Base-by-base conservation (phyloP, 1,284 basidiomycete species). In the Mycena citricolor region DNA sequence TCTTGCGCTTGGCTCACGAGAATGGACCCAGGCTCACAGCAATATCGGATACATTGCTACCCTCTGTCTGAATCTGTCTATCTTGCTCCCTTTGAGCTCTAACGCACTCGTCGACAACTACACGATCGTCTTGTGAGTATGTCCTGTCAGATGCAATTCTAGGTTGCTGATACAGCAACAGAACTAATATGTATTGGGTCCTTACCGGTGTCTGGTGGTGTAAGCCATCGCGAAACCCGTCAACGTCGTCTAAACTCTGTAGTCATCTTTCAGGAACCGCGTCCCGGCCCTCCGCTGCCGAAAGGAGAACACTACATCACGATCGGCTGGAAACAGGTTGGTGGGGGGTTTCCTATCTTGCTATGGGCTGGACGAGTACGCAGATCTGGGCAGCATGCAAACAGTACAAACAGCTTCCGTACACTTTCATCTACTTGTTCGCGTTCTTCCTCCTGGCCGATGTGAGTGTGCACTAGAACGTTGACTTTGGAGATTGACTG, bases 161-260 rank as follows among this genome's bases (percentile, higher is more conserved):
- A 47, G 14, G 44, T 21, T 28, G 8, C n/a, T n/a, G n/a, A n/a
- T n/a, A n/a, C 10, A 51, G 43, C 24, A 56, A 13, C 55, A 87
- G 76, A 50, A 84, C 74, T 49, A 90, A 81, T 61, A 76, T 69
- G 1, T 92, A 85, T 58, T 93, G 79, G 87, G 84, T 82, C 39
- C 38, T 85, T 24, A 70, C 67, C 20, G 91, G 81, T 45, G 83
- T 85, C 39, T 91, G 82, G 81, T 91, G 83, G 88, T 91, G 85
- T 88, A 62, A 33, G 81, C 64, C 4, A n/a, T n/a, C n/a, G n/a
- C n/a, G n/a, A n/a, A n/a, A n/a, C n/a, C n/a, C n/a, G n/a, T n/a
- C n/a, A n/a, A n/a, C n/a, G n/a, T n/a, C n/a, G n/a, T n/a, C n/a
- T n/a, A n/a, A n/a, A n/a, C n/a, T n/a, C n/a, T 5, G 7, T 12